These are phyloP conservation scores for Salix koriyanagi DNA, from an alignment of 345 rosid species.

Conservation along the genomic window DNA sequence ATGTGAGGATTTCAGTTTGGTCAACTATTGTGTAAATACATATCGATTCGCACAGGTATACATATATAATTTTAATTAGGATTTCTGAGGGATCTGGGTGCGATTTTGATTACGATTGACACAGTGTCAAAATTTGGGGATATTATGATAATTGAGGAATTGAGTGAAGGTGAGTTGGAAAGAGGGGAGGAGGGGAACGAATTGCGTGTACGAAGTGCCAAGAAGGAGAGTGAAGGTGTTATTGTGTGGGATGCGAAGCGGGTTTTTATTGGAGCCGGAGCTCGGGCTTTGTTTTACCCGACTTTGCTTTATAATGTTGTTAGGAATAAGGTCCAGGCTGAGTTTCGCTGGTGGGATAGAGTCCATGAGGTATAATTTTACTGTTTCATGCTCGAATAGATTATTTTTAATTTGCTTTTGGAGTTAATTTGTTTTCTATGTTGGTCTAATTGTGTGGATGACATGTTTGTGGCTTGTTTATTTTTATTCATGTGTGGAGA, in stretches of 20 bases:
- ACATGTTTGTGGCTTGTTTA: not conserved
- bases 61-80: not conserved
- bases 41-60: not conserved
- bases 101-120: not conserved
- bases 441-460: not conserved
- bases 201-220: slow-evolving; percentile 1
- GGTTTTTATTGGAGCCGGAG: slow-evolving; percentile 84
- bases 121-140: slow-evolving; percentile 27
- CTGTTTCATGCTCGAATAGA: not conserved
- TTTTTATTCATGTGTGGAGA: not conserved
- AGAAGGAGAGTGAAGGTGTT: slow-evolving; percentile 8
- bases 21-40: not conserved
- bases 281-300: slow-evolving; percentile 88
- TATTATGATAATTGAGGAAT: slow-evolving; percentile 82
- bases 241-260: slow-evolving; percentile 49
- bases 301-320: slow-evolving; percentile 86
- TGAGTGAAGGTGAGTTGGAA: slow-evolving; percentile 41
- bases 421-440: not conserved
- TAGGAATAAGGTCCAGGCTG: slow-evolving; percentile 81
- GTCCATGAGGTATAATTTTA: slow-evolving; percentile 60
- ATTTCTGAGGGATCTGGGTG: slow-evolving; percentile 6
- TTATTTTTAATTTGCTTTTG: not conserved
- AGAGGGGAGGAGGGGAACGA: slow-evolving; percentile 28
- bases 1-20: not conserved
- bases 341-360: slow-evolving; percentile 97